phyloP scores from a whole-genome alignment of 768 basidiomycete species.

The Naganishia friedmannii region DNA sequence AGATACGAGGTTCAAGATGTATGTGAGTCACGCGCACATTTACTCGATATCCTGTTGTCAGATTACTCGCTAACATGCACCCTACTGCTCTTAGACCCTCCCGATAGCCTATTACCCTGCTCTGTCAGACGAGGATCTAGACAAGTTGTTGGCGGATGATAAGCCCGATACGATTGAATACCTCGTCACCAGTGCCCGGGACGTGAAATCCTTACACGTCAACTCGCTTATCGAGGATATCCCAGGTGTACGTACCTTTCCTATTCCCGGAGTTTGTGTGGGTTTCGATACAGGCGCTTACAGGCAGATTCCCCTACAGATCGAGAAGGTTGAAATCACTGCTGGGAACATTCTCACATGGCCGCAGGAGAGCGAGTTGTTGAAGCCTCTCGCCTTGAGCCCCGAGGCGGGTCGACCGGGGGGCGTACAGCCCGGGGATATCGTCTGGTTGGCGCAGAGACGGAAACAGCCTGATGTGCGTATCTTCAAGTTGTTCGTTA shows the following conservation, averaged over 20 bases:
- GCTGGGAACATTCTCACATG: constrained; percentile 42
- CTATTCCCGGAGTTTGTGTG: too few relatives aligned
- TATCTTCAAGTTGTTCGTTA: neutral
- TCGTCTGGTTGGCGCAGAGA: constrained; percentile 50
- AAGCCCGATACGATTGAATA: constrained; percentile 47
- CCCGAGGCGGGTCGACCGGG: constrained; percentile 39
- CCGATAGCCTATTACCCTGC: constrained; percentile 51
- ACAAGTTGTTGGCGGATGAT: constrained; percentile 46
- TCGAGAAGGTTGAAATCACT: constrained; percentile 47
- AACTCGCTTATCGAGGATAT: constrained; percentile 23
- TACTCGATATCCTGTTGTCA: neutral
- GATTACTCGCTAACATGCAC: neutral
- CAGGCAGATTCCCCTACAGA: constrained; percentile 28
- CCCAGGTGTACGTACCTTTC: constrained; percentile 21
- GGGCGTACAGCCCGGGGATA: constrained; percentile 47
- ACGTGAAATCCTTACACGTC: constrained; percentile 37
- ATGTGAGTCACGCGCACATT: constrained; percentile 59
- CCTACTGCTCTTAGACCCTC: constrained; percentile 37
- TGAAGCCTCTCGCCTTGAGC: constrained; percentile 37
- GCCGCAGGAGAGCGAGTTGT: constrained; percentile 41
- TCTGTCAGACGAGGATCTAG: constrained; percentile 46
- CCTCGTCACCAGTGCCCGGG: constrained; percentile 44
- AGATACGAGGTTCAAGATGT: constrained; percentile 79
- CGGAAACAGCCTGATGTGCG: constrained; percentile 50
- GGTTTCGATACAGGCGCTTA: neutral